Conservation (phyloP, 495 filamentous ascomycete genomes). For the Lindgomyces ingoldianus region DNA sequence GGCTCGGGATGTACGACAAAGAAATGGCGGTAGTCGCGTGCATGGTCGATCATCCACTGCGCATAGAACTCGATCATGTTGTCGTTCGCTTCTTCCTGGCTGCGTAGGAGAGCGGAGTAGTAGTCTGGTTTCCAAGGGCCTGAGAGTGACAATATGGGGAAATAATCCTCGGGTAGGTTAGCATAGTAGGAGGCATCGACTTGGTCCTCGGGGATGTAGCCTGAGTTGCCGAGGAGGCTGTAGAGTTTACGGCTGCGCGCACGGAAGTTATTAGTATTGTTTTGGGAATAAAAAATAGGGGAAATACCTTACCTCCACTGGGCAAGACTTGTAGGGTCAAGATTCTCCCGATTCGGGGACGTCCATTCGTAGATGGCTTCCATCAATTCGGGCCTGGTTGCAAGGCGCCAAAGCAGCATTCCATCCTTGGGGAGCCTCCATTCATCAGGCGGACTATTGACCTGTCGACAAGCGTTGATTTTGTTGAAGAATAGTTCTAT, state of each 20-base stretch:
- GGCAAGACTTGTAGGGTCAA: slow-evolving; percentile 1
- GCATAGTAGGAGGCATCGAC: not conserved
- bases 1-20: slow-evolving; percentile 29
- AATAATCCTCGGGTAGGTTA: slow-evolving; percentile 9
- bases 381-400: slow-evolving; percentile 17
- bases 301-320: slow-evolving; percentile 9
- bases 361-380: slow-evolving; percentile 1
- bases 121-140: not conserved
- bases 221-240: not conserved
- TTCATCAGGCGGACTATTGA: slow-evolving; percentile 4
- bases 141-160: slow-evolving; percentile 24
- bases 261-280: not conserved
- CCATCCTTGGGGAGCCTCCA: slow-evolving; percentile 15
- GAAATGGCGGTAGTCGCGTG: slow-evolving; percentile 21
- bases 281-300: not conserved
- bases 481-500: slow-evolving; percentile 20
- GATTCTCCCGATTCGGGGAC: not conserved
- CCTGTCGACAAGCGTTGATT: slow-evolving; percentile 2
- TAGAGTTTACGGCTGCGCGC: slow-evolving; percentile 7
- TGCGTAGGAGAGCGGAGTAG: slow-evolving; percentile 3
- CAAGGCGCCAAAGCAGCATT: slow-evolving; percentile 20
- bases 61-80: slow-evolving; percentile 12
- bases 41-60: not conserved
- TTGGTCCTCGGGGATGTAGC: slow-evolving; percentile 15
- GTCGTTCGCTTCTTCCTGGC: slow-evolving; percentile 13